Base-by-base conservation (phyloP, 1,139 yeast species). In the Suhomyces bokatorum region DNA sequence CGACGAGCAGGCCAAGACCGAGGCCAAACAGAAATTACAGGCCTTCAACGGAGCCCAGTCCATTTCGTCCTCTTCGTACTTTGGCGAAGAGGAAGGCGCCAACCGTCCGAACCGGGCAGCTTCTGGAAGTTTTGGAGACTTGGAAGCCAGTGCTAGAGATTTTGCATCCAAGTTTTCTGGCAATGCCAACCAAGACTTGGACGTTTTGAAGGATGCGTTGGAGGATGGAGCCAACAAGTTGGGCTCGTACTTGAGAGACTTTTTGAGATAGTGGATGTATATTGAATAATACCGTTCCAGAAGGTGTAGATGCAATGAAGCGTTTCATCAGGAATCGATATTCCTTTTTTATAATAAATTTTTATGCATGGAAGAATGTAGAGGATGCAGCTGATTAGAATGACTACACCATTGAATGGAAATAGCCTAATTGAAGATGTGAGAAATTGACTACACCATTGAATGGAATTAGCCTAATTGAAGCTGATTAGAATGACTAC, bases 171-270 rank as follows among this genome's bases (percentile, higher is more conserved):
- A 80, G 50, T 84, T 86, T 54, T 70, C 82, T 39, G 86, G 82
- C 43, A 81, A 87, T 57, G 87, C 95, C 34, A 88, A 87, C 55
- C 96, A 91, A 58, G 98, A 93, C 65, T 71, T 93, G 63, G 89
- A 86, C 45, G 89, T 85, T 39, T 71, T 93, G 60, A 90, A 87
- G 68, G 96, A 88, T 65, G 97, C 91, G n/a, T 77, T 93, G 53
- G 98, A 91, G 65, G 90, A 83, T 54, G 98, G 98, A 48, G 97
- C 97, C 22, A 85, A 84, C 59, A 89, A 86, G 66, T 75, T 91
- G 47, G 90, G 95, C 31, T 85, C 85, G 32, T 83, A 85, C 62
- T 75, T 91, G 70, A 80, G 97, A 58, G 97, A 90, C 62, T 88
- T 87, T 62, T 70, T 90, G 59, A 74, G 88, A 59, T 78, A 63